Evolutionary conservation across 345 rosid genomes (phyloP), one percentile per base, ranked within the genome.

Genomic region (Lumnitzera racemosa): DNA sequence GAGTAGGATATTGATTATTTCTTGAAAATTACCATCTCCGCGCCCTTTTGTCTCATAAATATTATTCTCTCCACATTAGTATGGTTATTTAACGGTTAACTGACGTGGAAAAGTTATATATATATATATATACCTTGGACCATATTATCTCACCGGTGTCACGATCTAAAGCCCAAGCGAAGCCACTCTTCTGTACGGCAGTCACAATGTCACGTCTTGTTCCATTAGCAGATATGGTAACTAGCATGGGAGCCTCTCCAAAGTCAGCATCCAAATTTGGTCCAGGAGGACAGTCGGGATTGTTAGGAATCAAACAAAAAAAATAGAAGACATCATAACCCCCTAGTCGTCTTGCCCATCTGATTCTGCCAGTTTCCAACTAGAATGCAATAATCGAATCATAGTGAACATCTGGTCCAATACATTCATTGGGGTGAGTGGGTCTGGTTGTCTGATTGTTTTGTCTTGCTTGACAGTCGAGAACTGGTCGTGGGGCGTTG

Each of bases 251-350:
- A 49, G 77, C 83, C 61, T 73, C 83, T 17, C 76, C 80, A 16
- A 80, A 82, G 57, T 82, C 84, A 2, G 88, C 88, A 62, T 82
- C 88, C 20, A 66, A 6, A 70, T 73, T 82, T 1, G 84, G 79
- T 12, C 79, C 87, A 5, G 77, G 80, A 5, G 80, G 84, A 11
- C 81, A 79, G 48, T 75, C 76, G 0, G 84, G 77, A 66, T 71
- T 82, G 31, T 72, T 51, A 11, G 81, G 80, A 36, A 48, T 68
- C 61, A 75, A 61, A 57, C 87, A 77, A 12, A 63, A 72, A 27
- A 72, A 79, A 55, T 72, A 66, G 55, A 77, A 82, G 13, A 77
- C 52, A 55, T 79, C 78, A 49, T 71, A 75, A 15, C 82, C 78
- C 1, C 79, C 82, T 11, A 82, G 66, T 61, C 69, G 81, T 61